Conservation (phyloP, 108 stramenopile genomes). For the Pseudonitzschia multiseries region DNA sequence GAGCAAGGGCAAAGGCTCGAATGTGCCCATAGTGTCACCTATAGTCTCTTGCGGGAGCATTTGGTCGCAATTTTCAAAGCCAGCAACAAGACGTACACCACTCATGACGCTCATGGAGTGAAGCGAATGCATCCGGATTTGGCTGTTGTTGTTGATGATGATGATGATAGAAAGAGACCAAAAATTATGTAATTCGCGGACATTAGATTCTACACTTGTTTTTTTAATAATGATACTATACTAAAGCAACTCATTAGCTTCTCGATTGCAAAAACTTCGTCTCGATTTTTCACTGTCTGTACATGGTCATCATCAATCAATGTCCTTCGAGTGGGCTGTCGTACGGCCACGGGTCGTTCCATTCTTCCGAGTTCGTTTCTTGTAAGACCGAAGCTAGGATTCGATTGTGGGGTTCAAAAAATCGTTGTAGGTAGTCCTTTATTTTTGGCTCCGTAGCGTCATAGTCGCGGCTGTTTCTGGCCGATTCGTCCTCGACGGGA, state of each 20-base stretch:
- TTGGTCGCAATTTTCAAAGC: not conserved
- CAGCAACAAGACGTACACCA: not conserved
- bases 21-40: slow-evolving; percentile 11
- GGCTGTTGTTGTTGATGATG: no score
- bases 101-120: not conserved
- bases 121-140: not conserved
- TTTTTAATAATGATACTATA: no score
- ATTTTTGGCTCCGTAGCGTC: slow-evolving; percentile 25
- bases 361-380: slow-evolving; percentile 1
- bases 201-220: no score
- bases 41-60: slow-evolving; percentile 14
- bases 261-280: no score
- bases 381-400: slow-evolving; percentile 17
- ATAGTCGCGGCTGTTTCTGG: slow-evolving; percentile 52
- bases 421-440: slow-evolving; percentile 23
- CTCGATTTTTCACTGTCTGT: not conserved
- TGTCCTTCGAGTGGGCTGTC: not conserved
- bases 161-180: not conserved
- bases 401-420: slow-evolving; percentile 37
- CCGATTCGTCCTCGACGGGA: slow-evolving; percentile 43
- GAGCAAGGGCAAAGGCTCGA: slow-evolving; percentile 5
- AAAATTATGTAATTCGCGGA: not conserved
- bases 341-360: slow-evolving; percentile 37
- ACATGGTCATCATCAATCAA: not conserved
- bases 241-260: no score